These are phyloP conservation scores for Solanum sejunctum DNA, from an alignment of 257 asterid genomes.

Conservation along the genomic window DNA sequence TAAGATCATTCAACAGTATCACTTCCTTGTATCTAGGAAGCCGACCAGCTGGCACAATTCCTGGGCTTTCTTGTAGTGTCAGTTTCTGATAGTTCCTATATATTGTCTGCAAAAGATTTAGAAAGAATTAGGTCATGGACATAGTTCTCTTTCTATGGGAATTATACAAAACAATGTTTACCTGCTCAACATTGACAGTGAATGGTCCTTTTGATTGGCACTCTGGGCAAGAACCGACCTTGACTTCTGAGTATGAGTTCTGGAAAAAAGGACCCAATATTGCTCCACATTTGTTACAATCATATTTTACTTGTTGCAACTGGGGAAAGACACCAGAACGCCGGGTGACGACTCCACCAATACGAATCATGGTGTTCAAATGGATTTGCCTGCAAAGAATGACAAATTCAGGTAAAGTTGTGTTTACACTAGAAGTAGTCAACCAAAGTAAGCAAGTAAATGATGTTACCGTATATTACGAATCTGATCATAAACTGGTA, in stretches of 20 bases:
- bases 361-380: conserved; percentile 91
- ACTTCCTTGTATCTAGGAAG: conserved; percentile 99
- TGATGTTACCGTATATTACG: conserved; percentile 68
- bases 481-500: conserved; percentile 96
- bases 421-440: not conserved
- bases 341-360: conserved; percentile 95
- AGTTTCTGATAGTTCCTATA: conserved; percentile 97
- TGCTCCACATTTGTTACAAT: conserved; percentile 81
- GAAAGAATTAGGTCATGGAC: not conserved
- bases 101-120: conserved; percentile 48
- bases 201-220: conserved; percentile 96
- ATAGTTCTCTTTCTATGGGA: not conserved
- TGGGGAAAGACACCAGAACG: conserved; percentile 98
- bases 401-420: not conserved
- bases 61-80: conserved; percentile 97
- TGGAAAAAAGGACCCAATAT: conserved; percentile 94
- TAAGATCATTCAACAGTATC: conserved; percentile 91
- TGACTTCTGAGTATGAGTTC: conserved; percentile 95
- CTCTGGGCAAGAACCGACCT: conserved; percentile 96
- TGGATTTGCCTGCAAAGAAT: conserved; percentile 77
- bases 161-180: conserved; percentile 4
- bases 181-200: conserved; percentile 94
- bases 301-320: conserved; percentile 92
- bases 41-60: conserved; percentile 98
- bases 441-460: not conserved